A percentile compares a stretch with the other conserved stretches of the same genome.
Evolutionary conservation across 306 rosid genomes (phyloP).

Genomic region (Quillaja saponaria): DNA sequence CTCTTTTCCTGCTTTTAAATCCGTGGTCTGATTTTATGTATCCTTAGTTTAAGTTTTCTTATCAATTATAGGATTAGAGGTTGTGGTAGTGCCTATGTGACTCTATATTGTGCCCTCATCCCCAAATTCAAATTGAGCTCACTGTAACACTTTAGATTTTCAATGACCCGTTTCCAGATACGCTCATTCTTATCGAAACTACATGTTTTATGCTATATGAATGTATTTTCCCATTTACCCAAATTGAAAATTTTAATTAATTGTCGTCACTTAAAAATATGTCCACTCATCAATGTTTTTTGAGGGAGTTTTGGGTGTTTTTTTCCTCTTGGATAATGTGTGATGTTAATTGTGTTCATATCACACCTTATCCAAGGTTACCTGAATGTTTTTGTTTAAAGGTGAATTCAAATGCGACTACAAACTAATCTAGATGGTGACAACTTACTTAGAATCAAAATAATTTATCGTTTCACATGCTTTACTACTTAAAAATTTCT

Average conservation of each 20-base stretch:
- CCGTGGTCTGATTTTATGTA: too few relatives aligned
- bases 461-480: too few relatives aligned
- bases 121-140: not conserved
- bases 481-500: conserved; percentile 13
- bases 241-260: not conserved
- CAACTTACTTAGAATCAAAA: too few relatives aligned
- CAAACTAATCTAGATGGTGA: too few relatives aligned
- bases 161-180: not conserved
- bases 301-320: too few relatives aligned
- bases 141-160: too few relatives aligned
- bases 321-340: too few relatives aligned
- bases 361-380: too few relatives aligned
- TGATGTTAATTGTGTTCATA: too few relatives aligned
- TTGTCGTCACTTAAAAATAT: not conserved
- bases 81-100: not conserved
- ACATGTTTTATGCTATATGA: not conserved
- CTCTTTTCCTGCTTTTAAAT: not conserved
- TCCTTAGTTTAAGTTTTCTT: not conserved
- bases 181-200: not conserved
- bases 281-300: too few relatives aligned
- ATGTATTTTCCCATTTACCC: not conserved
- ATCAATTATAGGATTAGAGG: not conserved
- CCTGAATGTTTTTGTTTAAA: too few relatives aligned
- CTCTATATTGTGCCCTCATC: not conserved
- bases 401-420: too few relatives aligned